Evolutionary conservation across 495 filamentous ascomycete species (phyloP), one percentile per base, ranked within the genome.

Genomic region (Aspergillus kassunensis): DNA sequence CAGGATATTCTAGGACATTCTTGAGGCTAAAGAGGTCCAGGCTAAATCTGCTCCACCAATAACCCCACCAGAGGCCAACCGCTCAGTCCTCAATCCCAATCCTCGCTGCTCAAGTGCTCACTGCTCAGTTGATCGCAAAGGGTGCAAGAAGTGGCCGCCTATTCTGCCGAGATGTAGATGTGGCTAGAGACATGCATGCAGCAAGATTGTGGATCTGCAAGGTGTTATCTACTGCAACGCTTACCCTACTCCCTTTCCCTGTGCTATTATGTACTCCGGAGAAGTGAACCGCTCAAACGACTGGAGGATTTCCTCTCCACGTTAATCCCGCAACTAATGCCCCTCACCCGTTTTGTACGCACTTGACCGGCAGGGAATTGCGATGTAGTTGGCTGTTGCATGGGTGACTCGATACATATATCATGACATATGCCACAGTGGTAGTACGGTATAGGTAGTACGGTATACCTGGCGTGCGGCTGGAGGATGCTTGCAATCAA

Each of bases 81-180:
- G n/a, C 42, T 44, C 19, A 42, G 6, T 4, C 3, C 4, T 23
- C 20, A 1, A 18, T 3, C n/a, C n/a, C n/a, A n/a, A n/a, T n/a
- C n/a, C n/a, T n/a, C n/a, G n/a, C n/a, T n/a, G n/a, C n/a, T n/a
- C n/a, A n/a, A n/a, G n/a, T n/a, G n/a, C n/a, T 44, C 19, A 42
- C 4, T 4, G 8, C 4, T 23, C 20, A 1, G 19, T 3, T n/a
- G 4, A 21, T 23, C 20, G 4, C 37, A 12, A 27, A 30, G 9
- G n/a, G 9, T 19, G 27, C n/a, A 33, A 44, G 42, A 44, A 44
- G 42, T 33, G 42, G 42, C 42, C 33, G 42, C 42, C 42, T 44
- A 31, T 44, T 44, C 15, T 31, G 42, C 42, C 42, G 27, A 44
- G 42, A 44, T 13, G 12, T 6, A 44, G 42, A 9, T 44, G 42